phyloP scores from a whole-genome alignment of 164 flowering plant species.

The Piper betle region DNA sequence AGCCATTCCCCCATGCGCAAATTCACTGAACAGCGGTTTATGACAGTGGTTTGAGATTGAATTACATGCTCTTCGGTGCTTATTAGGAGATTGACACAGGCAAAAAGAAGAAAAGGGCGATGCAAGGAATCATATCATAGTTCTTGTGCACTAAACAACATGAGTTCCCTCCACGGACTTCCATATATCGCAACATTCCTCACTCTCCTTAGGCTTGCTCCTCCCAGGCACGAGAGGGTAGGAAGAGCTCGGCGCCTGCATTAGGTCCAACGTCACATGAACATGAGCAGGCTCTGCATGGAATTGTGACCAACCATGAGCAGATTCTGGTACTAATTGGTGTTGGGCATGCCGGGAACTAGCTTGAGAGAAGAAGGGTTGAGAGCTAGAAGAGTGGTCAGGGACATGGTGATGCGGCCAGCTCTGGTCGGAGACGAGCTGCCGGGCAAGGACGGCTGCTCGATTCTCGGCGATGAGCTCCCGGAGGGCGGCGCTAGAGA shows the following conservation, averaged over 20 bases:
- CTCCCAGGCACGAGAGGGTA: constrained; percentile 28
- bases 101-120: neutral
- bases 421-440: constrained; percentile 24
- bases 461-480: constrained; percentile 68
- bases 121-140: neutral
- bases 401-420: constrained; percentile 10
- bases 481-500: constrained; percentile 57
- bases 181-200: constrained; percentile 44
- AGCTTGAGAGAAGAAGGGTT: neutral
- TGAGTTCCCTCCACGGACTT: constrained; percentile 35
- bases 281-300: constrained; percentile 10
- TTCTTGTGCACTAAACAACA: constrained; percentile 15
- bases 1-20: too few species aligned
- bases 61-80: too few species aligned
- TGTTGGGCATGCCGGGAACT: constrained; percentile 9
- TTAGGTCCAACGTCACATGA: constrained; percentile 46
- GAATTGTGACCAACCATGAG: constrained; percentile 18
- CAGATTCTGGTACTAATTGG: constrained; percentile 15
- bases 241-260: constrained; percentile 36
- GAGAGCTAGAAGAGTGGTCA: constrained; percentile 10
- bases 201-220: constrained; percentile 31
- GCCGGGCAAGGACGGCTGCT: constrained; percentile 37
- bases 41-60: too few species aligned
- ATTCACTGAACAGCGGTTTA: too few species aligned
- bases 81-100: too few species aligned